Conservation (phyloP, 2,329 filamentous ascomycete genomes). For the Paraphoma sp. region DNA sequence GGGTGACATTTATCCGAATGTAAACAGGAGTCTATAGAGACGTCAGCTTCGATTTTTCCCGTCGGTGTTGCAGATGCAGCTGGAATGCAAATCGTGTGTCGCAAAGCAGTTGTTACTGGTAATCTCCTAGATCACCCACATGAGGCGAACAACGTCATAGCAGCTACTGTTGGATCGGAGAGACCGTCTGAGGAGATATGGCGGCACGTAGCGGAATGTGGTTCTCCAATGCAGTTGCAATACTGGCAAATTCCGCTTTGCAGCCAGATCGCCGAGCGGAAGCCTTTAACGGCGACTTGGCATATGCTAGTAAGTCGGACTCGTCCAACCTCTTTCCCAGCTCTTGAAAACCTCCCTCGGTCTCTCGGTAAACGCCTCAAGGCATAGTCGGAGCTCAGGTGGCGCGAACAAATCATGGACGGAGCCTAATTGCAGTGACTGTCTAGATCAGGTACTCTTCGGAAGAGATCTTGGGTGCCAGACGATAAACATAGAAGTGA, state of each 20-base stretch:
- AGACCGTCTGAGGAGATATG: neutral
- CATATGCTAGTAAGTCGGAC: neutral
- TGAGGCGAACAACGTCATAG: neutral
- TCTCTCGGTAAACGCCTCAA: neutral
- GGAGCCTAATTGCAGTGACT: constrained; percentile 3
- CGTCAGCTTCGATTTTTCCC: neutral
- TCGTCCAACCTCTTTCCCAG: neutral
- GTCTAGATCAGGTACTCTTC: neutral
- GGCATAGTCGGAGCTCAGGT: neutral
- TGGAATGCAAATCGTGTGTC: neutral
- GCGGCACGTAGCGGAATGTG: neutral
- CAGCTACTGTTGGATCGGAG: neutral
- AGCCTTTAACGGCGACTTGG: neutral
- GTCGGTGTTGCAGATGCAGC: neutral
- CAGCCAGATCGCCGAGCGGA: constrained; percentile 2
- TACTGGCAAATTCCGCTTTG: neutral
- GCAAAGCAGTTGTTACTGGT: neutral
- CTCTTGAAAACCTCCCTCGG: neutral
- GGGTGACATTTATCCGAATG: constrained; percentile 6
- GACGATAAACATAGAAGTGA: constrained; percentile 9
- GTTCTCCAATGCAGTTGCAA: neutral
- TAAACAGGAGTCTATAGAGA: neutral
- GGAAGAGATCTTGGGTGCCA: neutral
- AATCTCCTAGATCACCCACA: neutral
- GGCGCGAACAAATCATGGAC: neutral